Conservation (phyloP, 345 rosid species). For the Camelina sativa region DNA sequence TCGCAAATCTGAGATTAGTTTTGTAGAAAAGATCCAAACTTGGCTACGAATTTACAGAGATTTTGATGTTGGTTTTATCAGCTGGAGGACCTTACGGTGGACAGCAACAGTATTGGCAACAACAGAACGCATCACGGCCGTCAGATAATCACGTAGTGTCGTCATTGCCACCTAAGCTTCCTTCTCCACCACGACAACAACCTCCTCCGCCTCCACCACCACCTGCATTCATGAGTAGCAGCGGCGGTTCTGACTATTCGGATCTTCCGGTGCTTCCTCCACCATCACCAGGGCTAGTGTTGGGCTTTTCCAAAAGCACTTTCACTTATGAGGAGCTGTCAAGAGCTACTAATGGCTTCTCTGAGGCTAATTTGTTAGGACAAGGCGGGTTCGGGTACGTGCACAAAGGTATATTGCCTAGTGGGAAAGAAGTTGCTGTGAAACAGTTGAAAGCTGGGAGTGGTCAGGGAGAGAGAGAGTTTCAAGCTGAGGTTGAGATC, state of each 20-base stretch:
- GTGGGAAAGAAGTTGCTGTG: constrained; percentile 67
- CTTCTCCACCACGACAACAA: constrained; percentile 45
- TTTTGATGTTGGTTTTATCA: constrained; percentile 32
- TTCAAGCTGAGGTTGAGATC: constrained; percentile 74
- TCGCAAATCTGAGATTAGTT: neutral
- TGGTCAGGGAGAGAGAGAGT: constrained; percentile 71
- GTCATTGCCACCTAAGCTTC: constrained; percentile 46
- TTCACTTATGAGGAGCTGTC: constrained; percentile 65
- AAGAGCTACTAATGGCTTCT: constrained; percentile 68
- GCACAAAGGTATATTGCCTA: constrained; percentile 68
- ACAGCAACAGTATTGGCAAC: constrained; percentile 72
- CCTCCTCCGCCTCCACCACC: constrained; percentile 51
- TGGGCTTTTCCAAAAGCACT: constrained; percentile 71
- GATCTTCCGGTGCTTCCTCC: constrained; percentile 62
- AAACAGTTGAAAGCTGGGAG: constrained; percentile 71
- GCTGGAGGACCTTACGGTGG: constrained; percentile 63
- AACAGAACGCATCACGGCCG: constrained; percentile 62
- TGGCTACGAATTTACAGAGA: neutral
- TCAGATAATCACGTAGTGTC: constrained; percentile 44
- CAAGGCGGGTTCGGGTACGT: constrained; percentile 80
- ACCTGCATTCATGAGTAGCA: constrained; percentile 57
- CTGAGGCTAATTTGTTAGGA: constrained; percentile 66
- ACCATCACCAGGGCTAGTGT: constrained; percentile 60
- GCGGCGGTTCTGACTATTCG: constrained; percentile 68
- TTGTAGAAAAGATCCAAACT: constrained; percentile 9